Percentiles rank a stretch among this genome's conserved stretches.
These are phyloP conservation scores for Chalciporus piperatoides DNA, from an alignment of 1,284 basidiomycete genomes.

Conservation along the genomic window DNA sequence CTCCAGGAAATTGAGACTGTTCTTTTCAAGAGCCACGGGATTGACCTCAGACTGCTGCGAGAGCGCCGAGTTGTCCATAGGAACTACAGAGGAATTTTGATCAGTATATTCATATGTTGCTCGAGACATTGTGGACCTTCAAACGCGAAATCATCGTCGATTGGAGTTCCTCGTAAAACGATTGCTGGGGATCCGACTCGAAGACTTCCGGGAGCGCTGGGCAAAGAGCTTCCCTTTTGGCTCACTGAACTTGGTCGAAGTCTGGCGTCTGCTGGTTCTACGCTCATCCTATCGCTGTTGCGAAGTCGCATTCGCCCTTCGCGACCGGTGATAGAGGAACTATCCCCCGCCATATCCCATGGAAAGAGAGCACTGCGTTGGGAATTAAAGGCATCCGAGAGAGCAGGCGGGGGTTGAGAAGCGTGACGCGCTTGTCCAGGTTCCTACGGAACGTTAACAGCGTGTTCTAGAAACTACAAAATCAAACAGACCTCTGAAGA, in stretches of 20 bases:
- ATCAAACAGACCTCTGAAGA: conserved; percentile 60
- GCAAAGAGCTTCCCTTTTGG: conserved; percentile 48
- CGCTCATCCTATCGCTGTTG: conserved; percentile 44
- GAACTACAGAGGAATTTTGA: conserved; percentile 19
- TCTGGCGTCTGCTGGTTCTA: conserved; percentile 50
- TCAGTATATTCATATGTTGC: conserved; percentile 2
- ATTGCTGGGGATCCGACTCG: conserved; percentile 47
- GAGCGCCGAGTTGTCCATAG: conserved; percentile 32
- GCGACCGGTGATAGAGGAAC: conserved; percentile 47
- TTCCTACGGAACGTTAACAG: conserved; percentile 45
- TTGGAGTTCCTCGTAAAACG: conserved; percentile 39
- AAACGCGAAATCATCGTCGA: conserved; percentile 62
- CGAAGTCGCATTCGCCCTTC: conserved; percentile 38
- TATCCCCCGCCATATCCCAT: conserved; percentile 74
- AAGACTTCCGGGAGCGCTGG: conserved; percentile 44
- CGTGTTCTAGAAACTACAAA: background rate
- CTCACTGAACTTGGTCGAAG: conserved; percentile 53
- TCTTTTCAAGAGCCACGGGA: conserved; percentile 59
- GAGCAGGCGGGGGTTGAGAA: conserved; percentile 50
- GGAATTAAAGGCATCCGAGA: conserved; percentile 45
- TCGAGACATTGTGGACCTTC: conserved; percentile 41
- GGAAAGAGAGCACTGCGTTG: conserved; percentile 72
- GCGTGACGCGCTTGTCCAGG: conserved; percentile 69
- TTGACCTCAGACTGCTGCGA: conserved; percentile 54
- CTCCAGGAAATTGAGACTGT: conserved; percentile 77